phyloP scores from a whole-genome alignment of 352 stramenopile species.

The Phytopythium litorale region DNA sequence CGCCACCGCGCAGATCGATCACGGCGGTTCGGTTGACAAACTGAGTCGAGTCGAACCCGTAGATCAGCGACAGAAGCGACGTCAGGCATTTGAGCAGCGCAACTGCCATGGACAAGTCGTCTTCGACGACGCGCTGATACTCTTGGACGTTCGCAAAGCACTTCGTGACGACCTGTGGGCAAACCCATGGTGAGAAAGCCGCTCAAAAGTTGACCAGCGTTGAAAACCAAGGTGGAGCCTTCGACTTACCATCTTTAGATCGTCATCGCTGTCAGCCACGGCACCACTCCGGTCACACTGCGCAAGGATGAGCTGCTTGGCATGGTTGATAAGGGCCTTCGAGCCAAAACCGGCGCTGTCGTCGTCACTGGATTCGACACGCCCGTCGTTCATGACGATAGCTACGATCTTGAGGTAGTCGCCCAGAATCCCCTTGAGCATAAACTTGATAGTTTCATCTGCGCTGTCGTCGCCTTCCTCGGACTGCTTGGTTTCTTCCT shows the following conservation, averaged over 20 bases:
- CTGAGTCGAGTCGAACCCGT: slow-evolving; percentile 16
- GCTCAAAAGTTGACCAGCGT: background rate
- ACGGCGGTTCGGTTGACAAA: slow-evolving; percentile 11
- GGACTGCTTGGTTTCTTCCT: background rate
- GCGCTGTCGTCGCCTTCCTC: background rate
- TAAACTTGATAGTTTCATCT: background rate
- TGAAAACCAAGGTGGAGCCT: background rate
- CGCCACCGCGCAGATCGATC: slow-evolving; percentile 13
- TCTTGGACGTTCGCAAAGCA: slow-evolving; percentile 22
- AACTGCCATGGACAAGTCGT: slow-evolving; percentile 18
- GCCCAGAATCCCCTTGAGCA: slow-evolving; percentile 10
- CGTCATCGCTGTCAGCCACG: background rate
- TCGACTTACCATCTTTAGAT: slow-evolving; percentile 13
- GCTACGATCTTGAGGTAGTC: slow-evolving; percentile 17
- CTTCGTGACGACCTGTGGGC: slow-evolving; percentile 17
- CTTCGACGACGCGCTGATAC: slow-evolving; percentile 17
- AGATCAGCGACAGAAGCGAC: slow-evolving; percentile 17
- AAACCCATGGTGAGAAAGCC: background rate
- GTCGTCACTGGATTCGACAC: slow-evolving; percentile 6
- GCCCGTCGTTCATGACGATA: slow-evolving; percentile 6
- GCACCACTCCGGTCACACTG: slow-evolving; percentile 8
- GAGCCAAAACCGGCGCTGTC: background rate
- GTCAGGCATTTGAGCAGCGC: slow-evolving; percentile 21
- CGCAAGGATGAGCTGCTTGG: slow-evolving; percentile 16
- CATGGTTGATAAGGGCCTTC: slow-evolving; percentile 10